Percentiles rank a stretch among this genome's conserved stretches.
Evolutionary conservation across 495 filamentous ascomycete genomes (phyloP).

Genomic region (Hamigera avellanea): DNA sequence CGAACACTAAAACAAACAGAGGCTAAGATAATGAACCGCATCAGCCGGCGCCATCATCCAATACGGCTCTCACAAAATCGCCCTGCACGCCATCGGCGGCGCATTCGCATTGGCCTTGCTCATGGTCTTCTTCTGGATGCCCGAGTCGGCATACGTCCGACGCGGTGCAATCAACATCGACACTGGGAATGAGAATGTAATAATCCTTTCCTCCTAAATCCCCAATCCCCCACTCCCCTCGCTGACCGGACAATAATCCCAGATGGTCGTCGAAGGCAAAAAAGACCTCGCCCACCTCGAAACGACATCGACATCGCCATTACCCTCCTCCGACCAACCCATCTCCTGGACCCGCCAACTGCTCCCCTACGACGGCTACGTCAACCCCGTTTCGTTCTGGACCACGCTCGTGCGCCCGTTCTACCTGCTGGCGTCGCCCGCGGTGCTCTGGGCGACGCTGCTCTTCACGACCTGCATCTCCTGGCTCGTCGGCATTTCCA

Average conservation of each 20-base stretch:
- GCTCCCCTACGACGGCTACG: constrained; percentile 26
- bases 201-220: not conserved
- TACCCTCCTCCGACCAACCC: not conserved
- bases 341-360: constrained; percentile 17
- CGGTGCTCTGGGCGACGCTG: constrained; percentile 28
- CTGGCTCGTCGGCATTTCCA: constrained; percentile 34
- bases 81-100: constrained; percentile 27
- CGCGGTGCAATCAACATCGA: constrained; percentile 24
- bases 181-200: constrained; percentile 16
- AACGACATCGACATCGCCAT: constrained; percentile 3
- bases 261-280: constrained; percentile 13
- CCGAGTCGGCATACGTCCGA: constrained; percentile 27
- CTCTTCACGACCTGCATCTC: constrained; percentile 34
- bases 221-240: not conserved
- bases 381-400: constrained; percentile 23
- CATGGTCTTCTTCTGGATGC: constrained; percentile 33
- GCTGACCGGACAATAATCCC: too few species aligned
- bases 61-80: constrained; percentile 19
- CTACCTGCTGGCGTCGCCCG: constrained; percentile 28
- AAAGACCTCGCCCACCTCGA: constrained; percentile 18
- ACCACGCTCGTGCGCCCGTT: constrained; percentile 30
- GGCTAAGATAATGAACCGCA: too few species aligned
- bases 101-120: constrained; percentile 24
- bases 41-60: constrained; percentile 24
- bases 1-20: too few species aligned